Evolutionary conservation across 2,329 filamentous ascomycete species (phyloP).

Genomic region (Scytalidium sp.): DNA sequence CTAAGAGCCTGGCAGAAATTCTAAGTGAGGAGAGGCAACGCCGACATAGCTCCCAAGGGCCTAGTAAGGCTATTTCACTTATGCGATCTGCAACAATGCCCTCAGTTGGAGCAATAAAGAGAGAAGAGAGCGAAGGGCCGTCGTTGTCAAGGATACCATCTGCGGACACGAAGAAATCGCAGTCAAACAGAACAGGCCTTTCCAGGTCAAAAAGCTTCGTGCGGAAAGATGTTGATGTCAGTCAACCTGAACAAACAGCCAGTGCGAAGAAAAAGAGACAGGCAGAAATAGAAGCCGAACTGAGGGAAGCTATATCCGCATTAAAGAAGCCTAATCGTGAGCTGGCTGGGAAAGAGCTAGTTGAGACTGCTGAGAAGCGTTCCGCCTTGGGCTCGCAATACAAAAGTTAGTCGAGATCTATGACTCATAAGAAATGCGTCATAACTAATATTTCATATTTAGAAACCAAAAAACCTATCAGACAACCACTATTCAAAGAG

Average conservation of each 20-base stretch:
- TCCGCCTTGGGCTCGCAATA: slow-evolving; percentile 42
- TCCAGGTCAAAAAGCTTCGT: slow-evolving; percentile 41
- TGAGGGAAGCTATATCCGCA: slow-evolving; percentile 70
- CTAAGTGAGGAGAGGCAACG: slow-evolving; percentile 55
- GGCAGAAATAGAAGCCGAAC: slow-evolving; percentile 64
- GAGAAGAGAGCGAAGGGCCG: slow-evolving; percentile 62
- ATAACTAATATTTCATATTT: slow-evolving; percentile 28
- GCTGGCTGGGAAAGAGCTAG: slow-evolving; percentile 63
- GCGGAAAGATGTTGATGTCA: slow-evolving; percentile 52
- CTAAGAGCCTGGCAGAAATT: slow-evolving; percentile 58
- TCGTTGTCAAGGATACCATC: slow-evolving; percentile 47
- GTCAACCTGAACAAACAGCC: slow-evolving; percentile 47
- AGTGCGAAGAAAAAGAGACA: slow-evolving; percentile 62
- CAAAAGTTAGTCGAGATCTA: slow-evolving; percentile 43
- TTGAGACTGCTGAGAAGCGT: slow-evolving; percentile 64
- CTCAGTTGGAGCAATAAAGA: slow-evolving; percentile 59
- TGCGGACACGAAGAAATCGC: slow-evolving; percentile 31
- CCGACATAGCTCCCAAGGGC: slow-evolving; percentile 54
- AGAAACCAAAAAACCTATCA: slow-evolving; percentile 51
- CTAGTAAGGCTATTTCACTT: slow-evolving; percentile 57
- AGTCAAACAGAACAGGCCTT: slow-evolving; percentile 33
- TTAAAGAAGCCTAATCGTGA: slow-evolving; percentile 74
- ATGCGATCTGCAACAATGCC: slow-evolving; percentile 67
- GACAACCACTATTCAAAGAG: slow-evolving; percentile 30
- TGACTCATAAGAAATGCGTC: background rate